Base-by-base conservation (phyloP, 1,284 basidiomycete genomes). In the Serendipita sp. region DNA sequence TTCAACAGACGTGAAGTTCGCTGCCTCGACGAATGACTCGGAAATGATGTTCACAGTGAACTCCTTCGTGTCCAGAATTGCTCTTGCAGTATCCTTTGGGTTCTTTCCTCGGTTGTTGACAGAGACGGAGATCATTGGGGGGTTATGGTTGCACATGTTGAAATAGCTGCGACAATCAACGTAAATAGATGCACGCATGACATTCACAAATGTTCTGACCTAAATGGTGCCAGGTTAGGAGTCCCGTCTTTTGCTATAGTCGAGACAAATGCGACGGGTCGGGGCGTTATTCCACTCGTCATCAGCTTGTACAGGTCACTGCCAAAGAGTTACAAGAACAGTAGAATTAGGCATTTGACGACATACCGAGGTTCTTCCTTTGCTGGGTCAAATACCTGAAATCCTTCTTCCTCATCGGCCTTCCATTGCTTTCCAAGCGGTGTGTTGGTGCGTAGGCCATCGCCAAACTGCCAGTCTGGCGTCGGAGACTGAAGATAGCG, bases 11-110 rank as follows among this genome's bases (percentile, higher is more conserved):
- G 82, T 81, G 64, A 78, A 77, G 71, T 91, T 91, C 3, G 84
- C 82, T 1, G 87, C 84, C 70, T 88, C 84, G 49, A 84, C 74
- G 69, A 88, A 87, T 0, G 83, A 74, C 70, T 90, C 87, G 65
- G 83, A 86, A 68, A 91, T 84, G 66, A 91, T 84, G 68, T 82
- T 87, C 50, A 87, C 82, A 4, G 82, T 84, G 71, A 91, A 92
- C 69, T 85, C 78, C 67, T 83, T 83, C 3, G 82, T 85, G 0
- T 74, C 72, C 55, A 81, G 74, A 67, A 91, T 85, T 68, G 91
- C 91, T 63, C 77, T 76, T 60, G 81, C 76, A 1, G 84, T 85
- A 70, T 91, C 86, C 73, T 85, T 84, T 50, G 76, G 72, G 30
- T 74, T 73, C n/a, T 72, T 70, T 15, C 71, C 70, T 4, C 76